phyloP scores from a whole-genome alignment of 345 rosid genomes.

The Aquilaria malaccensis region DNA sequence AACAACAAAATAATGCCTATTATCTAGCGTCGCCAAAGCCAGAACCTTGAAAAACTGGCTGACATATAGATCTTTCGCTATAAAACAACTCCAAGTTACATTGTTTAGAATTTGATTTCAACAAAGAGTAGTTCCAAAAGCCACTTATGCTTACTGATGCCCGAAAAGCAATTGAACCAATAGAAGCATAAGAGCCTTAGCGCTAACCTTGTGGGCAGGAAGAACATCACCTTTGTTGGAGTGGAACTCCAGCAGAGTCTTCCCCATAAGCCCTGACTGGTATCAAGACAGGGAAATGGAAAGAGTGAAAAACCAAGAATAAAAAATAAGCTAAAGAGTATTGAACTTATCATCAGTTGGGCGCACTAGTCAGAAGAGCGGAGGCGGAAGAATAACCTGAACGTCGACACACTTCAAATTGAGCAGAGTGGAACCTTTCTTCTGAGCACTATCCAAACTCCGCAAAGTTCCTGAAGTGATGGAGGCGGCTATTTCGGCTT shows the following conservation, averaged over 20 bases:
- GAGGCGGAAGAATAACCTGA: constrained; percentile 33
- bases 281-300: neutral
- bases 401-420: constrained; percentile 78
- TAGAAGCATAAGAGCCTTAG: too few relatives aligned
- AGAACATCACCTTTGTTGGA: constrained; percentile 92
- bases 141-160: too few relatives aligned
- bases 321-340: constrained; percentile 1
- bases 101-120: too few relatives aligned
- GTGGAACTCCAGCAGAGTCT: constrained; percentile 80
- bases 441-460: constrained; percentile 57
- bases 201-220: constrained; percentile 79
- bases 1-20: too few relatives aligned
- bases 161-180: too few relatives aligned
- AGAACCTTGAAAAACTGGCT: too few relatives aligned
- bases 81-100: too few relatives aligned
- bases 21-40: too few relatives aligned
- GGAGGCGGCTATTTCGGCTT: constrained; percentile 80
- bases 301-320: neutral
- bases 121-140: too few relatives aligned
- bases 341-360: neutral
- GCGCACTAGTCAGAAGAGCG: neutral
- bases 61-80: too few relatives aligned
- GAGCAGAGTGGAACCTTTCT: constrained; percentile 66
- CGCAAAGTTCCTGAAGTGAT: constrained; percentile 56
- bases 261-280: constrained; percentile 85